Base-by-base conservation (phyloP, 805 yeast species). In the Metschnikowia orientalis region DNA sequence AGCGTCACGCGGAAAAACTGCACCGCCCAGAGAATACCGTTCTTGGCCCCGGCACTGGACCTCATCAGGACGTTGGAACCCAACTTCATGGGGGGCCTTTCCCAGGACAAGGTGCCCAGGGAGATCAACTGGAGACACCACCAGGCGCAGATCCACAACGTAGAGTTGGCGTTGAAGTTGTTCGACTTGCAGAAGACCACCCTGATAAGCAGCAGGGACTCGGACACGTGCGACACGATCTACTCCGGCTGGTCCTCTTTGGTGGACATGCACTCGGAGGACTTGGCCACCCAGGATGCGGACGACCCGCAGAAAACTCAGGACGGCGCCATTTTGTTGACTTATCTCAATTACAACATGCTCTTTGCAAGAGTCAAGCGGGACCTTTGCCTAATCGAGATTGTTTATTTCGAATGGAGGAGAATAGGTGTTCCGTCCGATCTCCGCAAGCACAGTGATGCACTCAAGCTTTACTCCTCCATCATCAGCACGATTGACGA, bases 331-430 rank as follows among this genome's bases (percentile, higher is more conserved):
- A 78, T 90, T 42, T 58, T 88, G 26, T 62, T 77, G 36, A 83
- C 96, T 0, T 90, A 72, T 56, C 74, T 88, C 48, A 77, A 75
- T 47, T 90, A 82, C 61, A 73, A 77, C 47, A 62, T 75, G 41
- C 59, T 82, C 28, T 63, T 82, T 37, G 71, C 81, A 20, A 75
- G 85, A 41, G 71, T 87, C 30, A 74, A 77, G 53, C 78, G 97
- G 60, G 96, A 87, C 48, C 56, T 67, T 39, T 48, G 69, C 14
- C 57, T 81, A 24, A 62, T 75, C 27, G 56, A 53, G n/a, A n/a
- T n/a, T n/a, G n/a, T n/a, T 9, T 57, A 61, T 29, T 44, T 66
- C 24, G 39, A 19, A 4, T 20, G 31, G 16, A 20, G 18, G n/a
- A 29, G 48, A 13, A 38, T 52, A 15, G 27, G 25, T 20, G 31